These are phyloP conservation scores for Xanthoconium purpureum DNA, from an alignment of 768 basidiomycete genomes.

Conservation along the genomic window DNA sequence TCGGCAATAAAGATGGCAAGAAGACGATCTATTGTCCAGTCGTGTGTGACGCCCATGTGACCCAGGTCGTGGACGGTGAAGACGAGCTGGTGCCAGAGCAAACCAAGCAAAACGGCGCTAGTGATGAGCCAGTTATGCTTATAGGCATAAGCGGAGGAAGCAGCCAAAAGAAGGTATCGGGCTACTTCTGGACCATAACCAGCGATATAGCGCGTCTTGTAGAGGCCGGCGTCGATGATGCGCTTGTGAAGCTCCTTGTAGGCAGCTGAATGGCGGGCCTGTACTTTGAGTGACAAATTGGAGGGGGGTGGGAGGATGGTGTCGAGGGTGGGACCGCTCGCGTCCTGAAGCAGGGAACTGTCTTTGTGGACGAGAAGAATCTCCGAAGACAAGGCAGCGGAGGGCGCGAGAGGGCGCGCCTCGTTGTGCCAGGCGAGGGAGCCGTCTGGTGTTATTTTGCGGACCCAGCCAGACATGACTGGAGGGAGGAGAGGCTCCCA, in stretches of 20 bases:
- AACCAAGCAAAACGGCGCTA: conserved; percentile 79
- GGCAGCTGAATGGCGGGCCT: conserved; percentile 68
- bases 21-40: conserved; percentile 77
- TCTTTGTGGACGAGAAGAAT: conserved; percentile 59
- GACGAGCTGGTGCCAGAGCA: conserved; percentile 93
- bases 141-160: conserved; percentile 60
- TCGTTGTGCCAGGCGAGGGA: conserved; percentile 59
- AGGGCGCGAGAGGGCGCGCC: conserved; percentile 42
- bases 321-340: conserved; percentile 40
- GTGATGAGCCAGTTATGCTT: conserved; percentile 58
- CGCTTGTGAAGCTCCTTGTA: conserved; percentile 78
- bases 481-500: conserved; percentile 87
- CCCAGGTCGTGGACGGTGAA: conserved; percentile 94
- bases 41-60: conserved; percentile 89
- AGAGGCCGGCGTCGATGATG: conserved; percentile 76
- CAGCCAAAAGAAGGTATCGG: conserved; percentile 71
- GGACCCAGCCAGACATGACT: conserved; percentile 79
- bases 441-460: conserved; percentile 46
- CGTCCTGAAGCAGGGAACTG: conserved; percentile 17
- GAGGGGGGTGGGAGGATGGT: conserved; percentile 54
- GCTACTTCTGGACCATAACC: conserved; percentile 88
- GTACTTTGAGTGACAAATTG: conserved; percentile 50
- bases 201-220: conserved; percentile 74
- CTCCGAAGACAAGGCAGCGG: conserved; percentile 43
- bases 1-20: conserved; percentile 79